Base-by-base conservation (phyloP, 768 basidiomycete species). In the Russula sp. region DNA sequence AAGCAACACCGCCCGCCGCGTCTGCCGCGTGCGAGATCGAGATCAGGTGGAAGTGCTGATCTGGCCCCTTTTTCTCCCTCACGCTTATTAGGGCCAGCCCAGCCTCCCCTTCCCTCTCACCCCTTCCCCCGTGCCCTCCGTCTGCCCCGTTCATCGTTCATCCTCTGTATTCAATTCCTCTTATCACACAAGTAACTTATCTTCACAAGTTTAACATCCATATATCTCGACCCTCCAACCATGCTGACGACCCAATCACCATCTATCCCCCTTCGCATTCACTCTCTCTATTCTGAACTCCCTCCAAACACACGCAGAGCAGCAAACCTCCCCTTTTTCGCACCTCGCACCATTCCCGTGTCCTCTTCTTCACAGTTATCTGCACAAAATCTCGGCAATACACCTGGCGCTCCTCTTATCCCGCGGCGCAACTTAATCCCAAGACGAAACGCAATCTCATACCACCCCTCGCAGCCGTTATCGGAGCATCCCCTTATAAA, bases 261-360 rank as follows among this genome's bases (percentile, higher is more conserved):
- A 28, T 18, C 38, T 14, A 46, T 49, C 10, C 59, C 58, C 13
- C 68, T 56, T 32, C 65, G 66, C 34, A 63, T 67, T 22, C 68
- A 69, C 59, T 60, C 61, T 13, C 61, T 67, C 52, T 69, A 69
- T 60, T 64, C 68, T 20, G 66, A 69, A 44, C 68, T 69, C 14
- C 68, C 68, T 20, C 66, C 68, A 46, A 68, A 63, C n/a, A 56
- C 68, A 10, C 68, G 68, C 34, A 58, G 68, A 56, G 68, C 68
- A 30, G 68, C 68, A 48, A 69, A 69, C 51, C 42, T 69, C 10
- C 68, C 68, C 0, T 69, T 69, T 40, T 67, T 69, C 6, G 56
- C 52, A 2, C 61, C 67, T 36, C 66, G 67, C 46, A 32, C 67
- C 0, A 32, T 61, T 11, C 54, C 40, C 11, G 42, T 50, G n/a